Base-by-base conservation (phyloP, 805 yeast species). In the Cyberlindnera americana region DNA sequence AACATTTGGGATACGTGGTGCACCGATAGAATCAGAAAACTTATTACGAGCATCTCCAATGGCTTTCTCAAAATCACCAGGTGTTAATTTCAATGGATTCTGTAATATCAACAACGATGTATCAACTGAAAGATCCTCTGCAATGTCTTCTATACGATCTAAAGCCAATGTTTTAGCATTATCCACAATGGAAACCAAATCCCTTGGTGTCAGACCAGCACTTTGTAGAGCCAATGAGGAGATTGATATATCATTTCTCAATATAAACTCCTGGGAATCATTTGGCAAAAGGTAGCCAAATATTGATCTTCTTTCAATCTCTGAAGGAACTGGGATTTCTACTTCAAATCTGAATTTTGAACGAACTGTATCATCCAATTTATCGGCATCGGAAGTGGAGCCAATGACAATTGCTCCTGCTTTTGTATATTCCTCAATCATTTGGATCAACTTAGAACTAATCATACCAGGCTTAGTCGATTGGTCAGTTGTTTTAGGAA, bases 1-100 rank as follows among this genome's bases (percentile, higher is more conserved):
- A 6, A 93, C 98, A 54, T 84, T 79, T 3, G 99, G 99, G 47
- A 93, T 91, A 47, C 88, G 71, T 13, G 99, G 99, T 0, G 98
- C 98, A 7, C 98, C 98, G 42, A 93, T 90, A 0, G 96, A 84
- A 48, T 88, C 96, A 52, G 95, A 83, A 61, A 83, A 90, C 57
- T 86, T 89, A 53, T 77, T 80, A 54, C 98, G 70, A 0, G 97
- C 96, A 41, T 75, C 81, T 40, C 80, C 77, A 37, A 89, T 86
- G 0, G 96, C 82, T 19, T 59, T 65, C 37, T 76, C 82, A 54
- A 85, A 78, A 55, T 84, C 90, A 4, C 60, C 70, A 0, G 87
- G 81, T 0, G 65, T 67, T 29, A 81, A 52, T 21, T 66, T 67
- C 9, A 83, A 54, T 8, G 59, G 40, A 3, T 91, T 88, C 4